Evolutionary conservation across 2,329 filamentous ascomycete species (phyloP).

Genomic region (Cercospora zeina): DNA sequence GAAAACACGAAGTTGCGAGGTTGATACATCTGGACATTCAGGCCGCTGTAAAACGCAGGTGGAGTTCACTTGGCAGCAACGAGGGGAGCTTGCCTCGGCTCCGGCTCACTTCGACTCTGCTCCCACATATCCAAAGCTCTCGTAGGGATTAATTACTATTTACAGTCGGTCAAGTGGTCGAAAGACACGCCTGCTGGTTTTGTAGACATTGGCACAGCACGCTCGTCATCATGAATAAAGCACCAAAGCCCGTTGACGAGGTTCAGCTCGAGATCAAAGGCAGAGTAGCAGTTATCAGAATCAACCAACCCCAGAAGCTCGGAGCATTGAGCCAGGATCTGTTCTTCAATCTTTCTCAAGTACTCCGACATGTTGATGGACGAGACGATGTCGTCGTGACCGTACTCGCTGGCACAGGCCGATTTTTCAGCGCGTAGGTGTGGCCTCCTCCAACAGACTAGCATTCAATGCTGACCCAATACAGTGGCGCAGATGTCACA

Average conservation of each 20-base stretch:
- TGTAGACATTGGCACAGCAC: neutral
- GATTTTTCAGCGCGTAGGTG: slow-evolving; percentile 80
- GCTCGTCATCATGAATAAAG: slow-evolving; percentile 24
- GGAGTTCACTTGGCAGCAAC: neutral
- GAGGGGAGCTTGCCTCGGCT: slow-evolving; percentile 8
- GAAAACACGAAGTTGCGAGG: too few species aligned
- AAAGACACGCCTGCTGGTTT: neutral
- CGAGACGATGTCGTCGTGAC: slow-evolving; percentile 83
- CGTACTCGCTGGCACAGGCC: slow-evolving; percentile 76
- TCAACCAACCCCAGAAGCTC: slow-evolving; percentile 83
- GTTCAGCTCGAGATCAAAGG: slow-evolving; percentile 60
- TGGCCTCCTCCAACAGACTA: neutral
- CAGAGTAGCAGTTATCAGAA: slow-evolving; percentile 78
- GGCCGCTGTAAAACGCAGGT: too few species aligned
- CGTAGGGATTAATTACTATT: neutral
- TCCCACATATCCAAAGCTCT: neutral
- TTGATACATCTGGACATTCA: too few species aligned
- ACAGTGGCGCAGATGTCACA: slow-evolving; percentile 76
- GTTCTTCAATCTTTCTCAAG: slow-evolving; percentile 66
- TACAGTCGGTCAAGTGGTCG: neutral
- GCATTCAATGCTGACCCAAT: slow-evolving; percentile 16
- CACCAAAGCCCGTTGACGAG: slow-evolving; percentile 25
- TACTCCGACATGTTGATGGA: slow-evolving; percentile 73
- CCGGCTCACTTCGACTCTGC: slow-evolving; percentile 1
- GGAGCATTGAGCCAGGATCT: slow-evolving; percentile 71